Evolutionary conservation across 768 basidiomycete genomes (phyloP), one percentile per base, ranked within the genome.

Genomic region (Podaxis carcinomalis): DNA sequence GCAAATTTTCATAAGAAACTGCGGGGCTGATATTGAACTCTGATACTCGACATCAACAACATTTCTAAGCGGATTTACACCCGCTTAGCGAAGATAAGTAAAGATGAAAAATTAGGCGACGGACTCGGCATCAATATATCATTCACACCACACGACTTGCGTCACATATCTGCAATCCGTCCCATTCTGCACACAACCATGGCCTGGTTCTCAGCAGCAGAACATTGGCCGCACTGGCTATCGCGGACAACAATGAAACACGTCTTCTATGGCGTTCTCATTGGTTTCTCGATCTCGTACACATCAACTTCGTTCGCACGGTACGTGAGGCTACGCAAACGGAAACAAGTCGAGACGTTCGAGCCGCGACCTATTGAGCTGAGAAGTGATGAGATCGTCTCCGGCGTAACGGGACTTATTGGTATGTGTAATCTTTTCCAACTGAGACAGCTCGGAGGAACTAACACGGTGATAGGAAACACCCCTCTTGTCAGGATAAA

Each of bases 401-500:
- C 80, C 5, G 95, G 95, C 0, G 87, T 97, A 4, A 84, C 86
- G 10, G 95, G 93, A 1, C 70, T 93, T 36, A 96, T 98, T 59
- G 94, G 94, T 93, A 59, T 21, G 51, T 21, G 7, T 58, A 19
- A 25, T 55, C 55, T 13, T 40, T 27, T 32, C 25, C 28, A 56
- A 50, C 19, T 10, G 19, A 46, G 25, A 36, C 23, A 14, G 19
- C 5, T 40, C 11, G 16, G 49, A 47, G 35, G 32, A 37, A 23
- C 50, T 61, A 11, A 51, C 63, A 11, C 16, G 27, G 32, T 2
- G 16, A 27, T 57, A 97, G 96, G 96, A 46, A 97, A 98, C 68
- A 98, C 97, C 0, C 96, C 97, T 1, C 77, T 99, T 59, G 78
- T 98, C 49, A 81, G 95, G 64, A 95, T 98, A 54, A 90, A 90